Evolutionary conservation across 2,329 filamentous ascomycete species (phyloP), one percentile per base, ranked within the genome.

Genomic region (Penicillium sp.): DNA sequence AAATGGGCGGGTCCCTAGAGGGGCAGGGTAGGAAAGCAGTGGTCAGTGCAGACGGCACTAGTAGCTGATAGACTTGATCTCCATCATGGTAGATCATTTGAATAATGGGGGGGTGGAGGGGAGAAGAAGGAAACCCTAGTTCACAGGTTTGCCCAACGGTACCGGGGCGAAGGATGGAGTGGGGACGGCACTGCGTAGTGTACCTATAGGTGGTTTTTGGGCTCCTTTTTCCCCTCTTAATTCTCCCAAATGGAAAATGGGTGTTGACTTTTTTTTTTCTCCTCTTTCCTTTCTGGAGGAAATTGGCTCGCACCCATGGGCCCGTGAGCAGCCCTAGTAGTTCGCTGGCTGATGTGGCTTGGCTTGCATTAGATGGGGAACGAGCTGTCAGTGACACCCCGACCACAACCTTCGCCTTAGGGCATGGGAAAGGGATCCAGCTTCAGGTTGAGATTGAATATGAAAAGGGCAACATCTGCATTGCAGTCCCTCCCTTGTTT

Each of bases 1-100:
- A 42, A 48, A 32, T 45, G 42, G 32, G 55, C 50, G 54, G 47
- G 53, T 52, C 49, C 40, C 40, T 29, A 15, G 30, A 37, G 24
- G 47, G 20, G 24, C 46, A 49, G 32, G 46, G 41, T 46, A 52
- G 39, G 53, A 57, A 61, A 55, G 51, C 50, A 54, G 60, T 68
- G 67, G 66, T 64, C 68, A 64, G 61, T 69, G 66, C 65, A 60
- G 62, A 39, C 33, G 34, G 32, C 55, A 64, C 62, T 70, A 70
- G 65, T 62, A 64, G 55, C 61, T 64, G 65, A 69, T 70, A 68
- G 66, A 68, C 58, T 61, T 66, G 67, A 69, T 69, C 65, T 68
- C 59, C 64, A 56, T 64, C 56, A 64, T 57, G 54, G 66, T 59
- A 66, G 66, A 69, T 70, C 67, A 61, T 59, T 49, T 32, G 46